A percentile compares a stretch with the other conserved stretches of the same genome.
phyloP scores from a whole-genome alignment of 306 rosid species.

The Mucuna pruriens region DNA sequence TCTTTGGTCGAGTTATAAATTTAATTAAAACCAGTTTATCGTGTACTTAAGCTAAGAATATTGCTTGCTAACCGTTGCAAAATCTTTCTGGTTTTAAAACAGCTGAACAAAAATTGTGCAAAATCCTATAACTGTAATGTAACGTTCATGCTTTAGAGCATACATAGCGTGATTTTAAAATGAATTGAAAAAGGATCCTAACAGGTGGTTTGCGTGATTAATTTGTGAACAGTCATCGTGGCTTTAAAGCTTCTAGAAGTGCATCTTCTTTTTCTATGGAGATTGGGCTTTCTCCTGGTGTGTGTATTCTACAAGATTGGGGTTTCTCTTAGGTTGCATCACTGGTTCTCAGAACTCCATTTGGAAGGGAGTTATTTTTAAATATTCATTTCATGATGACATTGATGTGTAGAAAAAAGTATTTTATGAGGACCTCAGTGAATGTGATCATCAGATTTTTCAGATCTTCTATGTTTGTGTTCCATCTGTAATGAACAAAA shows the following conservation, averaged over 20 bases:
- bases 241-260: slow-evolving; percentile 3
- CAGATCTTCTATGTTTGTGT: slow-evolving; percentile 14
- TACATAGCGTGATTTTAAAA: neutral
- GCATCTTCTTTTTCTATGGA: neutral
- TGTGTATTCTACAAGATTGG: neutral
- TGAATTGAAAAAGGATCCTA: neutral
- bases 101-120: neutral
- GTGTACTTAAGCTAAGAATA: neutral
- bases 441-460: slow-evolving; percentile 6
- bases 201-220: neutral
- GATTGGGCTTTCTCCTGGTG: neutral
- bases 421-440: neutral
- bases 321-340: slow-evolving; percentile 19
- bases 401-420: neutral
- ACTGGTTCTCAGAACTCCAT: slow-evolving; percentile 7
- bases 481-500: slow-evolving; percentile 5
- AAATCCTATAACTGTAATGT: neutral
- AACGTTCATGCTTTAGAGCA: neutral
- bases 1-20: neutral
- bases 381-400: slow-evolving; percentile 13
- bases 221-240: slow-evolving; percentile 2
- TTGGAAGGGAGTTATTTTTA: neutral
- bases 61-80: neutral
- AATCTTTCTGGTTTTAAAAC: neutral
- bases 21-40: neutral